A percentile compares a stretch with the other conserved stretches of the same genome.
Evolutionary conservation across 2,329 filamentous ascomycete genomes (phyloP).

Genomic region (Elsinoe australis): DNA sequence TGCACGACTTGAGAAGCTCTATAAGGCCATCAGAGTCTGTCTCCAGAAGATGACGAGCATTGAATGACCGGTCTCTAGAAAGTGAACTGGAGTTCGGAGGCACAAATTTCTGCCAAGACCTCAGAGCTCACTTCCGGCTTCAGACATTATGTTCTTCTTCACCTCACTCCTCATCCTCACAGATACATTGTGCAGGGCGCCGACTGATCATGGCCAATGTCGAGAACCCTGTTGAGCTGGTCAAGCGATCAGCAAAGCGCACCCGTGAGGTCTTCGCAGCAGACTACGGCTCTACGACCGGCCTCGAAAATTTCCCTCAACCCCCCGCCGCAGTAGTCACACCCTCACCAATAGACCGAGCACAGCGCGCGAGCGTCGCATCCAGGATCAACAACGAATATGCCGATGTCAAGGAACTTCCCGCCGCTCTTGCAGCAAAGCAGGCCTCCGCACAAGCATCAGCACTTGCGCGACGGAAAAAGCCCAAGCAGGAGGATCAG

Average conservation of each 20-base stretch:
- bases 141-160: not conserved
- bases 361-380: constrained; percentile 43
- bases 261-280: constrained; percentile 48
- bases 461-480: constrained; percentile 56
- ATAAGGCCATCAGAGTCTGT: not conserved
- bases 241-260: constrained; percentile 45
- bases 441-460: constrained; percentile 56
- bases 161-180: not conserved
- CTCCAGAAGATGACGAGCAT: no score
- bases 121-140: not conserved
- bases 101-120: constrained; percentile 15
- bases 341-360: constrained; percentile 37
- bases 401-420: constrained; percentile 66
- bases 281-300: constrained; percentile 41
- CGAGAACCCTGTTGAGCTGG: constrained; percentile 26
- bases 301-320: constrained; percentile 36
- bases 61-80: no score
- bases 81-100: no score
- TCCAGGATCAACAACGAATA: constrained; percentile 66
- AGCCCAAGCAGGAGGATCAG: constrained; percentile 49
- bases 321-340: constrained; percentile 39
- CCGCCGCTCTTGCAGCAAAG: constrained; percentile 69
- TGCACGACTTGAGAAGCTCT: not conserved
- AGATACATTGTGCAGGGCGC: no score
- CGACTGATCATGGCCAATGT: constrained; percentile 15